phyloP scores from a whole-genome alignment of 225 moss, liverwort and hornwort genomes.

The Pleurozium schreberi region DNA sequence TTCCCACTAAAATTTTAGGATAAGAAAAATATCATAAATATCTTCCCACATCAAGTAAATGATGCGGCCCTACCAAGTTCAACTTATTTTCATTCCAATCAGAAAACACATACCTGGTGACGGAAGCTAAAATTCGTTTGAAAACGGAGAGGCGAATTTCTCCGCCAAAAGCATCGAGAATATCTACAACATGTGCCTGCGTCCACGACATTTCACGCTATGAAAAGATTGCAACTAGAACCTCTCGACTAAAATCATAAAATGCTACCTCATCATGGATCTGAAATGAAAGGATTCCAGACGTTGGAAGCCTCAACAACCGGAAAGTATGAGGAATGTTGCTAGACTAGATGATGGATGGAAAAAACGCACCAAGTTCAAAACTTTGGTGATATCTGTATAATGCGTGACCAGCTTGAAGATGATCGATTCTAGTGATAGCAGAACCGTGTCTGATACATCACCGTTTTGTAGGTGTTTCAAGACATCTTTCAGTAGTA shows the following conservation, averaged over 20 bases:
- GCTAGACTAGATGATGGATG: background rate
- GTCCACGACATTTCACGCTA: conserved; percentile 1
- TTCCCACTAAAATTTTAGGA: background rate
- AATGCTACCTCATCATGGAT: background rate
- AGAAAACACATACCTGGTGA: conserved; percentile 48
- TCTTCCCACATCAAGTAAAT: background rate
- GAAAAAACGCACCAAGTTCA: conserved; percentile 58
- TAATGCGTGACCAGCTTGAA: conserved; percentile 86
- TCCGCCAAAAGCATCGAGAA: conserved; percentile 76
- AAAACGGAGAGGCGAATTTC: conserved; percentile 82
- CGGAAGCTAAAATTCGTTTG: conserved; percentile 70
- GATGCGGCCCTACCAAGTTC: background rate
- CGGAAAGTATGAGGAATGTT: background rate
- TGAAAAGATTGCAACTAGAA: background rate
- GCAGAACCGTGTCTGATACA: conserved; percentile 54
- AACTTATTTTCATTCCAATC: background rate
- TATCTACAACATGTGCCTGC: conserved; percentile 78
- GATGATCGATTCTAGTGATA: conserved; percentile 71
- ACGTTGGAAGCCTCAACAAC: background rate
- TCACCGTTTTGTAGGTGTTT: conserved; percentile 59
- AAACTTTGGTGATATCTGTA: conserved; percentile 71
- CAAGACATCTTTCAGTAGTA: conserved; percentile 64
- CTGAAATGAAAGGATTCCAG: background rate
- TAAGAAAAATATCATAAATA: background rate
- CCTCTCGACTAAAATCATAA: background rate